Conservation (phyloP, 1,284 basidiomycete species). For the Ganoderma resinaceum region DNA sequence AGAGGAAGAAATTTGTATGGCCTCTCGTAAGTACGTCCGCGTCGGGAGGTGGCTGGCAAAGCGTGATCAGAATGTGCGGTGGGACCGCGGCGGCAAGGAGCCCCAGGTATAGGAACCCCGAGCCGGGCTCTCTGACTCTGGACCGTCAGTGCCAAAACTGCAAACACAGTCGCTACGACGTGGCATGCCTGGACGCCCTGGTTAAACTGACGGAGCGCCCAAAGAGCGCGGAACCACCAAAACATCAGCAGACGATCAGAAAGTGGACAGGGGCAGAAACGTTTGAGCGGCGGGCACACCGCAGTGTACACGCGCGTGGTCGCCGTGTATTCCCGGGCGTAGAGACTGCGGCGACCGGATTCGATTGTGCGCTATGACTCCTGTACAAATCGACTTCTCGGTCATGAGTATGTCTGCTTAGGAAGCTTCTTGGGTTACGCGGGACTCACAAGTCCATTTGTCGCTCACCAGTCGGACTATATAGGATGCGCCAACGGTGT, state of each 20-base stretch:
- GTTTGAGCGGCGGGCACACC: neutral
- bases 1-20: neutral
- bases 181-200: neutral
- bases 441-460: neutral
- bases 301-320: neutral
- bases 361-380: neutral
- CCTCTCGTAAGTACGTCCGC: neutral
- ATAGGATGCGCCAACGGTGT: neutral
- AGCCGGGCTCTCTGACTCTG: neutral
- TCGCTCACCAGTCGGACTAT: neutral
- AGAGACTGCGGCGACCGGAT: neutral
- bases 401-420: neutral
- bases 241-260: neutral
- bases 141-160: constrained; percentile 1
- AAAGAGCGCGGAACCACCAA: neutral
- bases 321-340: neutral
- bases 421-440: constrained; percentile 1
- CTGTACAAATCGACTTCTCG: neutral
- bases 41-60: neutral
- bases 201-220: neutral
- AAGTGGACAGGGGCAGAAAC: neutral
- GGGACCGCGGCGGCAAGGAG: neutral
- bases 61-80: neutral
- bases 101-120: neutral
- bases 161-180: neutral